phyloP scores from a whole-genome alignment of 108 stramenopile species.

The Heterococcus sp. region DNA sequence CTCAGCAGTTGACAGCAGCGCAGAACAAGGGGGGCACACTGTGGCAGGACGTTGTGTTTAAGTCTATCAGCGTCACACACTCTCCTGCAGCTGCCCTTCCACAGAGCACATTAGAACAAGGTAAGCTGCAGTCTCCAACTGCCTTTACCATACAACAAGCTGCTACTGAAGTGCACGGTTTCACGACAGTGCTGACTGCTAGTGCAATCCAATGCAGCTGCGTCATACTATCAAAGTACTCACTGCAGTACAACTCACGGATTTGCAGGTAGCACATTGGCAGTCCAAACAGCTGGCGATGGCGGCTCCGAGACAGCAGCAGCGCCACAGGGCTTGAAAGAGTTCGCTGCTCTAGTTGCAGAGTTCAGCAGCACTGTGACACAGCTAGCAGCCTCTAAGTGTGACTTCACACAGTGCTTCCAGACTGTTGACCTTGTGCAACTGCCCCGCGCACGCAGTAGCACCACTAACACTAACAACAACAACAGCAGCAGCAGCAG shows the following conservation, averaged over 20 bases:
- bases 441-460: background rate
- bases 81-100: background rate
- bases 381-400: background rate
- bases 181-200: background rate
- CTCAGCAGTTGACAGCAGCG: background rate
- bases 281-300: background rate
- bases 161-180: too few species aligned
- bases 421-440: background rate
- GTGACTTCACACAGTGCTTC: background rate
- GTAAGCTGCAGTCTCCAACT: background rate
- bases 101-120: background rate
- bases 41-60: background rate
- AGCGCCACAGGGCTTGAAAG: background rate
- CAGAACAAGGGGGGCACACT: background rate
- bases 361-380: background rate
- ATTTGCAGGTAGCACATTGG: background rate
- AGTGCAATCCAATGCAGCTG: background rate
- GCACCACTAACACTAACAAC: too few species aligned
- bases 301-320: background rate
- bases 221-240: background rate
- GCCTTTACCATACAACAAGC: background rate
- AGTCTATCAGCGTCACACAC: background rate
- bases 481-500: too few species aligned
- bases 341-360: background rate
- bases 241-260: background rate